phyloP scores from a whole-genome alignment of 31 red algal genomes.

The Odonthalia washingtoniensis region DNA sequence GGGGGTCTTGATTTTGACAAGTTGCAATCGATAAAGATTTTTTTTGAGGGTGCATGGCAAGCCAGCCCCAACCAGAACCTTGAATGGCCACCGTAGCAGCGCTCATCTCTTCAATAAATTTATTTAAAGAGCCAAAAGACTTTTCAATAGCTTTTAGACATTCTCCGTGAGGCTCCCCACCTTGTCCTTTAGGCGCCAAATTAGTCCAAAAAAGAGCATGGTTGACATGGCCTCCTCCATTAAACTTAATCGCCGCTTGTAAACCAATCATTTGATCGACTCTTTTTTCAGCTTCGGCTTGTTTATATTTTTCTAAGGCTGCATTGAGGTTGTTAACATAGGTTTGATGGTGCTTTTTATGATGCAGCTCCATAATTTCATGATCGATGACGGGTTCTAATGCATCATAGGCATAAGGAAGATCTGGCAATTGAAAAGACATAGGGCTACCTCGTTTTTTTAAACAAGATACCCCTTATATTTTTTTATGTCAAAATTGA shows the following conservation, averaged over 20 bases:
- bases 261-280: constrained; percentile 41
- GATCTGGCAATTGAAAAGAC: constrained; percentile 1
- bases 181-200: constrained; percentile 72
- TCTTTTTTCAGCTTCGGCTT: too few species aligned
- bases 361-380: constrained; percentile 92
- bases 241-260: constrained; percentile 88
- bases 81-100: constrained; percentile 89
- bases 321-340: constrained; percentile 98
- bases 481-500: too few species aligned
- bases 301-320: constrained; percentile 52
- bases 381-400: constrained; percentile 97
- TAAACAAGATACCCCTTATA: too few species aligned
- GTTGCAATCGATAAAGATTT: constrained; percentile 94
- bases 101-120: constrained; percentile 94
- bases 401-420: constrained; percentile 83
- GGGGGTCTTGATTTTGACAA: constrained; percentile 98
- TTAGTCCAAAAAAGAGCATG: constrained; percentile 97
- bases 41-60: constrained; percentile 74
- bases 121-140: constrained; percentile 90
- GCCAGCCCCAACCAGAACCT: constrained; percentile 99
- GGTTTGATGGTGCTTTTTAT: constrained; percentile 98
- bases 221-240: constrained; percentile 98
- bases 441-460: neutral
- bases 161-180: constrained; percentile 66
- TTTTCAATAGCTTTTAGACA: constrained; percentile 90